Evolutionary conservation across 495 filamentous ascomycete species (phyloP).

Genomic region (Terfezia boudieri): DNA sequence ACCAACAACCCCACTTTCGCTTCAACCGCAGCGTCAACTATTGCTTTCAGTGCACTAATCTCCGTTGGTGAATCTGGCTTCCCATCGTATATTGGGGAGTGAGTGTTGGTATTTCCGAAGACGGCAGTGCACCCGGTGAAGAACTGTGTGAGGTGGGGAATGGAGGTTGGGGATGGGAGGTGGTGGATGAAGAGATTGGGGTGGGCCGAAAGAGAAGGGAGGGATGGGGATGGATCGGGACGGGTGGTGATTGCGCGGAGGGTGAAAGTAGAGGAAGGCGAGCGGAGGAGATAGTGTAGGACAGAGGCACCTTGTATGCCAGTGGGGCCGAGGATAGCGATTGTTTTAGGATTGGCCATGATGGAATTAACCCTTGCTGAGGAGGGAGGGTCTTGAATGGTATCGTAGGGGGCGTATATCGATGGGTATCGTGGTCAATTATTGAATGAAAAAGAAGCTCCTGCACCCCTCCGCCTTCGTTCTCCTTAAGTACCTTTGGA

Average conservation of each 20-base stretch:
- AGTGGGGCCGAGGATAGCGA: background rate
- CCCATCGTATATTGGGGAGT: background rate
- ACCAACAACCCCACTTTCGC: background rate
- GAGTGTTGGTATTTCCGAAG: background rate
- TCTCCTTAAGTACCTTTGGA: too few relatives aligned
- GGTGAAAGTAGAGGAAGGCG: constrained; percentile 3
- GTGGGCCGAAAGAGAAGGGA: constrained; percentile 20
- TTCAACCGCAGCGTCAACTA: background rate
- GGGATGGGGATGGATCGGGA: constrained; percentile 8
- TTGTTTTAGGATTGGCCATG: background rate
- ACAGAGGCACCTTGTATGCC: background rate
- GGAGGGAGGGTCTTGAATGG: too few relatives aligned
- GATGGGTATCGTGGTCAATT: too few relatives aligned
- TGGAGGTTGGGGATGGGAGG: background rate
- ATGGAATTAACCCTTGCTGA: too few relatives aligned
- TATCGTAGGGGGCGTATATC: too few relatives aligned
- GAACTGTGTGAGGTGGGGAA: background rate
- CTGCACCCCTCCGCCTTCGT: too few relatives aligned
- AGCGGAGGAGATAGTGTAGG: constrained; percentile 15
- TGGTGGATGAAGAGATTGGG: constrained; percentile 27
- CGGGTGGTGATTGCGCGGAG: constrained; percentile 7
- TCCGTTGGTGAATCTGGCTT: background rate
- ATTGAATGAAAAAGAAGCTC: too few relatives aligned
- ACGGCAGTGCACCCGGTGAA: background rate
- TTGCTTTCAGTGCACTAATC: background rate